Conservation (phyloP, 2,329 filamentous ascomycete species). For the Fusarium pseudograminearum region DNA sequence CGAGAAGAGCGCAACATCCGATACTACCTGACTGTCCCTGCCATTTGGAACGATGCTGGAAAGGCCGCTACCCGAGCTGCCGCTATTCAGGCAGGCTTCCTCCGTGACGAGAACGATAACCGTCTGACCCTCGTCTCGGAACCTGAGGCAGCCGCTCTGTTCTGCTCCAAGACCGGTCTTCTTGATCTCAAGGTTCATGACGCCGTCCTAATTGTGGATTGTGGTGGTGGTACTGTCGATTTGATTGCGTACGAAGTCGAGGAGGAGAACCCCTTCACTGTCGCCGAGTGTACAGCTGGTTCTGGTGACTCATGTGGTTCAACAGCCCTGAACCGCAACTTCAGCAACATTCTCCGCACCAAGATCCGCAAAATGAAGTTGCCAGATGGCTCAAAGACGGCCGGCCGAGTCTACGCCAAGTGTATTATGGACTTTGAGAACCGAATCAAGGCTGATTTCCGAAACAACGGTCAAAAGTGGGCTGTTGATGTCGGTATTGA, state of each 20-base stretch:
- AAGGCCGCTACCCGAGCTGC: constrained; percentile 97
- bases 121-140: constrained; percentile 94
- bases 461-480: constrained; percentile 99
- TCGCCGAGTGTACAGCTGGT: constrained; percentile 95
- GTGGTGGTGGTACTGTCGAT: constrained; percentile 97
- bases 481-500: constrained; percentile 98
- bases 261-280: constrained; percentile 96
- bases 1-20: constrained; percentile 97
- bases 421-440: constrained; percentile 99
- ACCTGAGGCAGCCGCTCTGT: constrained; percentile 95
- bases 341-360: constrained; percentile 95
- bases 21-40: constrained; percentile 98
- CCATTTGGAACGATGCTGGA: constrained; percentile 98
- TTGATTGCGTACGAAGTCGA: constrained; percentile 99
- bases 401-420: constrained; percentile 98
- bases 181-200: constrained; percentile 98
- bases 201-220: constrained; percentile 97
- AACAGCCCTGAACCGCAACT: constrained; percentile 97
- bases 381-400: constrained; percentile 94
- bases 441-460: constrained; percentile 99
- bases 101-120: constrained; percentile 98
- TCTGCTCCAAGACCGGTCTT: constrained; percentile 96
- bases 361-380: constrained; percentile 99
- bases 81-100: constrained; percentile 95
- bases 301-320: constrained; percentile 98